phyloP scores from a whole-genome alignment of 345 rosid species.

The Odontarrhena argentea region DNA sequence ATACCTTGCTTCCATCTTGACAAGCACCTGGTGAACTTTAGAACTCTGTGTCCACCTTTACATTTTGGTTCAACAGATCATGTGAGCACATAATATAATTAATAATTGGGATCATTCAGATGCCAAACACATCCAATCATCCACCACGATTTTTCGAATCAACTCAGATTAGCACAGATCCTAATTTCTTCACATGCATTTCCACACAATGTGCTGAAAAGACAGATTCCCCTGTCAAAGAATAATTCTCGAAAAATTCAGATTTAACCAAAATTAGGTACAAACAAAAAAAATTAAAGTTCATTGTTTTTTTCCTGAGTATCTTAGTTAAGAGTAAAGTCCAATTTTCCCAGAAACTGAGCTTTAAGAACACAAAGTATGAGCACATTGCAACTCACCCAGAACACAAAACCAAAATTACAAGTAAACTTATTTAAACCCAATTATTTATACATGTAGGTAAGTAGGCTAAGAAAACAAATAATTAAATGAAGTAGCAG shows the following conservation, averaged over 20 bases:
- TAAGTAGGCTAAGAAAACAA: neutral
- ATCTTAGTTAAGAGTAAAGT: neutral
- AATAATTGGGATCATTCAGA: constrained; percentile 9
- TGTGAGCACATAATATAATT: constrained; percentile 22
- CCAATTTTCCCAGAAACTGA: neutral
- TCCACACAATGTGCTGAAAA: constrained; percentile 23
- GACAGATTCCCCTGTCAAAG: constrained; percentile 26
- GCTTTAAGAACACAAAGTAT: neutral
- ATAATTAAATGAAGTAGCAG: neutral
- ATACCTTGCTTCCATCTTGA: constrained; percentile 40
- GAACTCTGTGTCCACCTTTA: constrained; percentile 15
- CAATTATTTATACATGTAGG: too few species aligned
- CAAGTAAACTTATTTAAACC: too few species aligned
- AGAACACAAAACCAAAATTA: neutral
- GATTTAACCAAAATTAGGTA: neutral
- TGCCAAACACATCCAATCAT: constrained; percentile 1
- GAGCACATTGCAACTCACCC: constrained; percentile 20
- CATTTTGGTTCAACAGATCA: constrained; percentile 18
- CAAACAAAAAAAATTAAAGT: neutral
- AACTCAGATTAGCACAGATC: constrained; percentile 16
- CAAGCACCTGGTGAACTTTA: constrained; percentile 16
- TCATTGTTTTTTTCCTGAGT: neutral
- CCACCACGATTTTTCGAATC: neutral
- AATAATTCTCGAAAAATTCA: neutral
- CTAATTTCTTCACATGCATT: constrained; percentile 10